phyloP scores from a whole-genome alignment of 2,329 filamentous ascomycete species.

The Diaporthe australafricana region DNA sequence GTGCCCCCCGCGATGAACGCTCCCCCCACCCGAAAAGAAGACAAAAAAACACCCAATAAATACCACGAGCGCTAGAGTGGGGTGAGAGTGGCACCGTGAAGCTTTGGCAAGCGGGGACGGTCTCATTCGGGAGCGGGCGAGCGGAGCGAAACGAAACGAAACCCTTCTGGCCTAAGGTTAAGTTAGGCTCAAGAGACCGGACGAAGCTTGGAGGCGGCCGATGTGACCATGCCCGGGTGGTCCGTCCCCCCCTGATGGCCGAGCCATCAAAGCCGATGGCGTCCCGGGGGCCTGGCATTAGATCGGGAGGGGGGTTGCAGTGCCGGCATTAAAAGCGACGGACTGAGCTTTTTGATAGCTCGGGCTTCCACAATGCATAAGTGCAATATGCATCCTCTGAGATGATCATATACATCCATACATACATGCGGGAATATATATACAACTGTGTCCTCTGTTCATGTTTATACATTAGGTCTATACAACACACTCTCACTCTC shows the following conservation, averaged over 20 bases:
- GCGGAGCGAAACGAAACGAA: neutral
- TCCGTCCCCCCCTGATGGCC: neutral
- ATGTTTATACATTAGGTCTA: neutral
- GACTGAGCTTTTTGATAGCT: neutral
- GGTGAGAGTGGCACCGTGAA: neutral
- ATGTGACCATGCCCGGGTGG: slow-evolving; percentile 8
- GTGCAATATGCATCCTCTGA: neutral
- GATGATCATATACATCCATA: neutral
- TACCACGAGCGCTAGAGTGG: neutral
- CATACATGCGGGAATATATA: neutral
- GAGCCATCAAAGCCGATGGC: neutral
- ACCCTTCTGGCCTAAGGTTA: slow-evolving; percentile 6
- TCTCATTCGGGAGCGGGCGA: slow-evolving; percentile 20
- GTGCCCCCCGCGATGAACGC: neutral
- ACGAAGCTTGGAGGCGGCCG: slow-evolving; percentile 8
- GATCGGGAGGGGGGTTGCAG: neutral
- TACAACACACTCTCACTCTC: neutral
- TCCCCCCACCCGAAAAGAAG: neutral
- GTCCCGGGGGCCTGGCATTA: neutral
- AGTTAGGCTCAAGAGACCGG: slow-evolving; percentile 11
- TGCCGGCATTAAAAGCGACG: neutral
- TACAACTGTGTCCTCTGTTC: neutral
- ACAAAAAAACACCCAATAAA: neutral
- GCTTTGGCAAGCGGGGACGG: neutral
- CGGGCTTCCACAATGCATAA: too few species aligned